Percentiles rank a stretch among this genome's conserved stretches.
Conservation (phyloP, 75 land plant species). For the Picea sitchensis region DNA sequence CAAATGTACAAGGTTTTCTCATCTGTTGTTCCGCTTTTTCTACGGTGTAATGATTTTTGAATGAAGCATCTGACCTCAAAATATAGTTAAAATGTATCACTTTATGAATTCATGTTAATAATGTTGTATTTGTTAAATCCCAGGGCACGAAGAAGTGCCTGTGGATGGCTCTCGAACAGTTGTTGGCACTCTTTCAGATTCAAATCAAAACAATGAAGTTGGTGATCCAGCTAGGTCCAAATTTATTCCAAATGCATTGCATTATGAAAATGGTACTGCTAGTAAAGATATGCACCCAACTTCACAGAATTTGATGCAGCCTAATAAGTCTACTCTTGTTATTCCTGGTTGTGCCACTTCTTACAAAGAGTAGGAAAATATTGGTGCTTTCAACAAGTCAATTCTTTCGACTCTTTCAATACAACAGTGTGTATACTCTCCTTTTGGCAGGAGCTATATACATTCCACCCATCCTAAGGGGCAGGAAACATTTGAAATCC, state of each 20-base stretch:
- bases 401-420: conserved; percentile 14
- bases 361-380: conserved; percentile 21
- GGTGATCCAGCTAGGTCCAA: neutral
- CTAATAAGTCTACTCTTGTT: conserved; percentile 15
- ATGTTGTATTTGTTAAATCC: neutral
- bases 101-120: neutral
- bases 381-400: conserved; percentile 22
- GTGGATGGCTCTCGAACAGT: neutral
- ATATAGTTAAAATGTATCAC: neutral
- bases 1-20: too few species aligned
- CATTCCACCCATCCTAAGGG: conserved; percentile 4
- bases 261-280: conserved; percentile 31
- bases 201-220: conserved; percentile 1
- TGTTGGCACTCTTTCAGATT: neutral
- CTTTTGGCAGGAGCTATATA: conserved; percentile 11
- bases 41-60: neutral
- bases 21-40: neutral
- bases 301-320: conserved; percentile 27
- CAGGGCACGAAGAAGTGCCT: conserved; percentile 1
- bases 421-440: conserved; percentile 16
- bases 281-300: conserved; percentile 15
- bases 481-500: neutral
- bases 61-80: neutral
- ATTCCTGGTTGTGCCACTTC: conserved; percentile 8
- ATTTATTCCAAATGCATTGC: conserved; percentile 16